Base-by-base conservation (phyloP, 2,329 filamentous ascomycete genomes). In the Passalora sequoiae region DNA sequence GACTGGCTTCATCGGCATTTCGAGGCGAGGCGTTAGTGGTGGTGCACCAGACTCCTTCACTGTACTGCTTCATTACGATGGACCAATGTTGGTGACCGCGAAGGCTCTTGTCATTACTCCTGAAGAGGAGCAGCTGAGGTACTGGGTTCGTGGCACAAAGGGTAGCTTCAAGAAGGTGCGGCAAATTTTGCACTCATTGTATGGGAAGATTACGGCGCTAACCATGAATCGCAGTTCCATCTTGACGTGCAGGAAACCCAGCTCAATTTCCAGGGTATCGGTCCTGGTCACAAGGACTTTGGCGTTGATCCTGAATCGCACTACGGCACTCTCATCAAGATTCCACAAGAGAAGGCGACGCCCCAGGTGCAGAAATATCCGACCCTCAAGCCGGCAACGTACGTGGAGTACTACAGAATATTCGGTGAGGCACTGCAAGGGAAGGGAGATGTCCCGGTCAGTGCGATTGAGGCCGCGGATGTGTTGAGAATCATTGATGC, bases 181-280 rank as follows among this genome's bases (percentile, higher is more conserved):
- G 35, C 6, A 16, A 4, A 15, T n/a, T n/a, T n/a, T n/a, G n/a
- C n/a, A n/a, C n/a, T n/a, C n/a, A n/a, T n/a, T n/a, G n/a, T n/a
- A n/a, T n/a, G n/a, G n/a, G n/a, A n/a, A n/a, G n/a, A n/a, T n/a
- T n/a, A n/a, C n/a, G n/a, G n/a, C n/a, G n/a, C n/a, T n/a, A n/a
- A 10, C 22, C 20, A 24, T 17, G 9, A 3, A 40, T 16, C 55
- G n/a, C n/a, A n/a, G 66, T 75, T 65, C 61, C 67, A 76, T 41
- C 71, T 91, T 2, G 86, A 92, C 61, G 69, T 79, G 1, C 86
- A 91, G 65, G 86, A 92, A 67, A 78, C 81, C 43, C 83, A 88
- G 63, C 43, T 55, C 7, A 44, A 50, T 3, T 73, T 89, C 40
- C 77, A 77, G 2, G 85, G 85, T 6, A 64, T 77, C 54, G 75